A percentile compares a stretch with the other conserved stretches of the same genome.
These are phyloP conservation scores for Podaxis sp. DNA, from an alignment of 768 basidiomycete genomes.

Conservation along the genomic window DNA sequence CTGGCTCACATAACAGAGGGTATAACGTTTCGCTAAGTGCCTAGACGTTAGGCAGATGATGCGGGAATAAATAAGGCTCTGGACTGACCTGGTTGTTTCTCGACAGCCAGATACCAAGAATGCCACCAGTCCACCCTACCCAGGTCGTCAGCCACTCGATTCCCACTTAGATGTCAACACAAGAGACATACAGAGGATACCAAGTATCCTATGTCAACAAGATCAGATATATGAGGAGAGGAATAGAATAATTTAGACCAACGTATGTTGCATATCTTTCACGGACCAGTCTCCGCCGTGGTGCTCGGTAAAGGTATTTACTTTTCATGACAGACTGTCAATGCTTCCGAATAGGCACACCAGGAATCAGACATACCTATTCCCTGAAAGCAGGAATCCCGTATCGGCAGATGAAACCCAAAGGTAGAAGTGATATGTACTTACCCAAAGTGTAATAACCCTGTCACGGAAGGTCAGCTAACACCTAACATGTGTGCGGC, in stretches of 20 bases:
- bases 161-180: background rate
- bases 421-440: conserved; percentile 11
- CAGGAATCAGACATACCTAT: conserved; percentile 41
- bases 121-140: conserved; percentile 88
- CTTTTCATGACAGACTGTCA: conserved; percentile 26
- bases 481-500: background rate
- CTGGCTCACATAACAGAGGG: conserved; percentile 69
- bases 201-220: conserved; percentile 50
- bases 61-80: background rate
- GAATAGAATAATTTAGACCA: conserved; percentile 23
- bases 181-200: conserved; percentile 56
- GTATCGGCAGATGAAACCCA: background rate
- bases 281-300: conserved; percentile 77
- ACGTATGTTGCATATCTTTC: conserved; percentile 96
- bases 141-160: conserved; percentile 4
- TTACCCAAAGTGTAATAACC: conserved; percentile 51
- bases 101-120: conserved; percentile 81
- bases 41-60: background rate
- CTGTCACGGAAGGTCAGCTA: conserved; percentile 13
- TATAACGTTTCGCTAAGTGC: conserved; percentile 65
- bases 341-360: background rate
- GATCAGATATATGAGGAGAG: background rate
- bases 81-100: conserved; percentile 65
- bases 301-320: conserved; percentile 94
- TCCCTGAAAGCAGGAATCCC: conserved; percentile 31